phyloP scores from a whole-genome alignment of 2,329 filamentous ascomycete species.

The Ophiostoma sp. region DNA sequence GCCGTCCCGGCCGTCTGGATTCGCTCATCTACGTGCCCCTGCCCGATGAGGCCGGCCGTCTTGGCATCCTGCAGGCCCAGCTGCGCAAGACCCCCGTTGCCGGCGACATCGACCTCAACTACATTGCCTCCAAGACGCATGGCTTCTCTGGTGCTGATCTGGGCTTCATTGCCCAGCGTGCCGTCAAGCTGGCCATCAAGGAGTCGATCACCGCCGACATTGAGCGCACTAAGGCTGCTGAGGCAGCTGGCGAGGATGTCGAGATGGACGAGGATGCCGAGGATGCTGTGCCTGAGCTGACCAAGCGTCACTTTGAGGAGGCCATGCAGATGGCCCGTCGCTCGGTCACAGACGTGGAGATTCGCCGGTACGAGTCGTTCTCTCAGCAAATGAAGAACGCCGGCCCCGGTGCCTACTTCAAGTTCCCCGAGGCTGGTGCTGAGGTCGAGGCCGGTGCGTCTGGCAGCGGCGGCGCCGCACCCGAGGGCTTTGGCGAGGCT shows the following conservation, averaged over 20 bases:
- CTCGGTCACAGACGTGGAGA: conserved; percentile 94
- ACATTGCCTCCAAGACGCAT: conserved; percentile 94
- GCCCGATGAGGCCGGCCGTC: conserved; percentile 84
- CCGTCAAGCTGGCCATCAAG: conserved; percentile 99
- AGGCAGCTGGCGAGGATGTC: conserved; percentile 73
- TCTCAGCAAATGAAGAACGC: conserved; percentile 99
- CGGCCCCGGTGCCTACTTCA: conserved; percentile 94
- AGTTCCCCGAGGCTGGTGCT: conserved; percentile 72
- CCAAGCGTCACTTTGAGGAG: conserved; percentile 96
- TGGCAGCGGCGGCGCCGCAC: conserved; percentile 35
- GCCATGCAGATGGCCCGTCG: conserved; percentile 92
- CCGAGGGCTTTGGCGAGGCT: conserved; percentile 66
- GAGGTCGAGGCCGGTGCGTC: conserved; percentile 62
- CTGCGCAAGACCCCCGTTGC: conserved; percentile 96
- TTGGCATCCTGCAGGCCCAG: conserved; percentile 87
- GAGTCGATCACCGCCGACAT: conserved; percentile 87
- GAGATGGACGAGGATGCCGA: conserved; percentile 82
- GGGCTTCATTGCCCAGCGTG: conserved; percentile 97
- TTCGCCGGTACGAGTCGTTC: conserved; percentile 96
- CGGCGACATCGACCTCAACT: conserved; percentile 77
- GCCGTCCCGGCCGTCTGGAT: conserved; percentile 97
- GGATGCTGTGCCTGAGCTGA: conserved; percentile 92
- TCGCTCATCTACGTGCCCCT: conserved; percentile 97
- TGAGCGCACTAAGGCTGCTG: conserved; percentile 80
- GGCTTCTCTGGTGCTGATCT: conserved; percentile 99